These are phyloP conservation scores for Cardamine occulta DNA, from an alignment of 345 rosid genomes.

Conservation along the genomic window DNA sequence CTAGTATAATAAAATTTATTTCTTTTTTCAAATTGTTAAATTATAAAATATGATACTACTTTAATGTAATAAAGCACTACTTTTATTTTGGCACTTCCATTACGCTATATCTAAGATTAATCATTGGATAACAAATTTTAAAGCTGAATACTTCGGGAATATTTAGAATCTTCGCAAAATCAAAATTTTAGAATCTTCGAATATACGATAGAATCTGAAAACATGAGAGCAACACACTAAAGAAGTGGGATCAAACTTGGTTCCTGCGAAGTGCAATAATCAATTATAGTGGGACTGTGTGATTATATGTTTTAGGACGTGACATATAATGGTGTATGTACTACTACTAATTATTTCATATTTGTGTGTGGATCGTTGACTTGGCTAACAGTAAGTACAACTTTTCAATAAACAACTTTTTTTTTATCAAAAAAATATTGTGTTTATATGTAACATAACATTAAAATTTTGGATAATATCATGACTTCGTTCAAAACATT, in stretches of 20 bases:
- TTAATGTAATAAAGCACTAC: background rate
- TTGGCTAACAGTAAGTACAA: background rate
- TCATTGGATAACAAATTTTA: background rate
- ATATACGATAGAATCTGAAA: slow-evolving; percentile 28
- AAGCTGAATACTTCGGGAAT: slow-evolving; percentile 7
- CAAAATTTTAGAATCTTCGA: background rate
- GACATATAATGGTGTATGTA: background rate
- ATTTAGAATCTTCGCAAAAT: background rate
- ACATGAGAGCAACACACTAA: slow-evolving; percentile 37
- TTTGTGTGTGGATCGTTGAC: slow-evolving; percentile 8
- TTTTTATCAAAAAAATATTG: background rate
- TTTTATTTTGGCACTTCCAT: slow-evolving; percentile 9
- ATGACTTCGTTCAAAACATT: background rate
- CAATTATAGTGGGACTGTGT: background rate
- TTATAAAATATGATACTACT: too few relatives aligned
- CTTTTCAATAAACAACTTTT: background rate
- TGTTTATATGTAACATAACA: background rate
- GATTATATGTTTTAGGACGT: background rate
- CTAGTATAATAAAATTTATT: too few relatives aligned
- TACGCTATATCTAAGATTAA: background rate
- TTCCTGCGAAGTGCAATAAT: background rate
- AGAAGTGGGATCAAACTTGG: slow-evolving; percentile 27
- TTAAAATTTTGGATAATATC: background rate
- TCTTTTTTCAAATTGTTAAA: too few relatives aligned
- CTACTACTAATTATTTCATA: background rate